phyloP scores from a whole-genome alignment of 768 basidiomycete species.

The Collybia sordida region DNA sequence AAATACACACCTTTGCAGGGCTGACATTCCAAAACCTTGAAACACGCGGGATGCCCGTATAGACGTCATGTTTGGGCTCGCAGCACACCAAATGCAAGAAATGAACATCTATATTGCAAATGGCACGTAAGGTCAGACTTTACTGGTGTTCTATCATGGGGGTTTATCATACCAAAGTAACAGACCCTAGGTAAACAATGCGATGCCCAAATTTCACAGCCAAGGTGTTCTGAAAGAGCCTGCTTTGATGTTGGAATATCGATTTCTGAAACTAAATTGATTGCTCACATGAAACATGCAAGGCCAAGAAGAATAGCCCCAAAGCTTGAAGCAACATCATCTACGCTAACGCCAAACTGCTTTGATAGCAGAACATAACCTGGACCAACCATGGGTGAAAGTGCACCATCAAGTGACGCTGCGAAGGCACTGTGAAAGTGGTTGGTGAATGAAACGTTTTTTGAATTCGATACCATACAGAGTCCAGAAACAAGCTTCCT shows the following conservation, averaged over 20 bases:
- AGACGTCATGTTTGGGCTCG: conserved; percentile 38
- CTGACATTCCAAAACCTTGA: conserved; percentile 47
- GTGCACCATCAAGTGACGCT: conserved; percentile 39
- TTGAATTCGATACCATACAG: conserved; percentile 21
- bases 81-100: conserved; percentile 43
- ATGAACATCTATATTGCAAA: conserved; percentile 37
- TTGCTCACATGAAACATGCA: conserved; percentile 38
- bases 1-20: conserved; percentile 33
- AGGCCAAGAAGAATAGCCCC: conserved; percentile 40
- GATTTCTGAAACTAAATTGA: neutral
- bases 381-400: conserved; percentile 42
- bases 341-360: conserved; percentile 40
- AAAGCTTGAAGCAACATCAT: conserved; percentile 41
- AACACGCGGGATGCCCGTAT: conserved; percentile 42
- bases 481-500: conserved; percentile 46
- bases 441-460: neutral
- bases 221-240: conserved; percentile 35
- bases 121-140: neutral
- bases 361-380: conserved; percentile 39
- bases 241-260: conserved; percentile 8
- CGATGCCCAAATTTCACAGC: conserved; percentile 46
- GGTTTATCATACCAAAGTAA: conserved; percentile 29
- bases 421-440: conserved; percentile 32
- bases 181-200: conserved; percentile 42
- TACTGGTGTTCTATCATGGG: neutral